phyloP scores from a whole-genome alignment of 371 early-diverging fungal species.

The Batkoa obscura region DNA sequence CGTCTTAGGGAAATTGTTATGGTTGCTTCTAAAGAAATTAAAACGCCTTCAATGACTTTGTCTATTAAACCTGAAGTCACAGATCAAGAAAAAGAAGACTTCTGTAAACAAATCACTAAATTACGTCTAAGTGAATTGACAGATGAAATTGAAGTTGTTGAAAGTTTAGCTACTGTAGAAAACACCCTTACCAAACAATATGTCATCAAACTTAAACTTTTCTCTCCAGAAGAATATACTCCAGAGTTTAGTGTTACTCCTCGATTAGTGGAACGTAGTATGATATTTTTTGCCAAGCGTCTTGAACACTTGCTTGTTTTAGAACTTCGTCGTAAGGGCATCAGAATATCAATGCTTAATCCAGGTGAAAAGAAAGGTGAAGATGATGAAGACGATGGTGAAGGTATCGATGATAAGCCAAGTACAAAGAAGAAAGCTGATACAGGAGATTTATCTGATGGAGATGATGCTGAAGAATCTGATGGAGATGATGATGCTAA shows the following conservation, averaged over 20 bases:
- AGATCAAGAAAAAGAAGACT: slow-evolving; percentile 28
- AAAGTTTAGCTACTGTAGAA: slow-evolving; percentile 19
- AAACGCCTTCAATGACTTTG: slow-evolving; percentile 90
- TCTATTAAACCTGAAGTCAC: slow-evolving; percentile 46
- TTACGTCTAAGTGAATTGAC: slow-evolving; percentile 66
- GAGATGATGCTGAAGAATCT: slow-evolving; percentile 34
- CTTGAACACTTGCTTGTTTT: slow-evolving; percentile 28
- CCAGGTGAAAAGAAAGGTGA: slow-evolving; percentile 4
- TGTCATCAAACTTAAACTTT: slow-evolving; percentile 63
- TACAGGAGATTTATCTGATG: slow-evolving; percentile 20
- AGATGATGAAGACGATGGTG: slow-evolving; percentile 20
- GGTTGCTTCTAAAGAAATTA: slow-evolving; percentile 88
- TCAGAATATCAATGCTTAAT: slow-evolving; percentile 8
- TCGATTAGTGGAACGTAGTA: slow-evolving; percentile 41
- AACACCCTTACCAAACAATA: slow-evolving; percentile 39
- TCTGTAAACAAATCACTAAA: slow-evolving; percentile 38
- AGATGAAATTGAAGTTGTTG: slow-evolving; percentile 55
- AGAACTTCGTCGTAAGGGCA: slow-evolving; percentile 13
- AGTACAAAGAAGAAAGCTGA: slow-evolving; percentile 7
- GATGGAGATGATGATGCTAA: slow-evolving; percentile 48
- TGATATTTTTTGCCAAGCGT: slow-evolving; percentile 43
- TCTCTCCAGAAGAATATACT: slow-evolving; percentile 51
- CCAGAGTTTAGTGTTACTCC: slow-evolving; percentile 56
- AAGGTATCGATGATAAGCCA: slow-evolving; percentile 9
- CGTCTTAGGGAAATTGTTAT: slow-evolving; percentile 99